Base-by-base conservation (phyloP, 129 eudicot species). In the Centaurea solstitialis region DNA sequence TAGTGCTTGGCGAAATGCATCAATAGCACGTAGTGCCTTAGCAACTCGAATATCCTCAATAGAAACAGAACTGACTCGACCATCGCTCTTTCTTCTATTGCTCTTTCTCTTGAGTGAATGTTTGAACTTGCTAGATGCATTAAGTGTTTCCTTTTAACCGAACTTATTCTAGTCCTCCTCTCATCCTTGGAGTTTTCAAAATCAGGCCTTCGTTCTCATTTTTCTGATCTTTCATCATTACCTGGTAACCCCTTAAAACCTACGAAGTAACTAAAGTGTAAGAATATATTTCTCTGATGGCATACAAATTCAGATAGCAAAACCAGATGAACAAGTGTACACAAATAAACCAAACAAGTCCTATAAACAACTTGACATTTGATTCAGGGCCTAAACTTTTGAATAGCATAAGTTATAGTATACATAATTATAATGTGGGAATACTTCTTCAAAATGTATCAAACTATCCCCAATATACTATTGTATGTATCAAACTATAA, bases 231-330 rank as follows among this genome's bases (percentile, higher is more conserved):
- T 80, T 92, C 98, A 35, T 94, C 98, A 64, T 86, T 86, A 8
- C 93, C 96, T 24, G 96, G 92, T 39, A 88, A 94, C 4, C 98
- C 96, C 77, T 94, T 97, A 85, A 94, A 92, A 73, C 96, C 98
- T 92, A 83, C 33, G 65, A 78, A 61, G 53, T 47, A 74, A 62
- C 68, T 76, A 80, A 41, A 41, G 5, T 24, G 79, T 80, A 73
- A 80, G 73, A 64, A 64, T 9, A 18, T 80, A 72, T 72, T 40
- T 80, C 61, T 84, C 35, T 53, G 70, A 28, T 65, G 26, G 57
- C 28, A 66, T 78, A 75, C 10, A 9, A 45, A 65, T 47, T 78
- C 69, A 11, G 77, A 45, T 45, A 74, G 30, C 40, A 8, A 9
- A 64, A 15, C 20, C 35, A 83, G 73, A 84, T 37, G 26, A 70